Base-by-base conservation (phyloP, 495 filamentous ascomycete genomes). In the Aspergillus nidulans region DNA sequence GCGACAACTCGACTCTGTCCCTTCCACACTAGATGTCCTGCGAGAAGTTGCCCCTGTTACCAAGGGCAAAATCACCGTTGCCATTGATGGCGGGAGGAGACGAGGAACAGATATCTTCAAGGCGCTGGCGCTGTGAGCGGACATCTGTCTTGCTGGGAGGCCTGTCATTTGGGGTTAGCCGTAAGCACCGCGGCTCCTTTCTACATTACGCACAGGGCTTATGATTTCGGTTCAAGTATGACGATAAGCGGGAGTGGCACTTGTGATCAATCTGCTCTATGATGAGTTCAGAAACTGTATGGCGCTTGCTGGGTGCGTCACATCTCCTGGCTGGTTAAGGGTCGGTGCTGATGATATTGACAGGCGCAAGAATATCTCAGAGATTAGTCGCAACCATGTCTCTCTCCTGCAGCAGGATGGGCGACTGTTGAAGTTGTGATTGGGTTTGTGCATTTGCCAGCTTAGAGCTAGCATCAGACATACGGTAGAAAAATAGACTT, bases 21-120 rank as follows among this genome's bases (percentile, higher is more conserved):
- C 88, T 15, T 88, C 88, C 0, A 89, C 83, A 4, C 80, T 97
- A 57, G 92, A 97, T 65, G 77, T 92, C 0, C 80, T 97, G 3
- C 85, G 89, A 8, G 90, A 92, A 71, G 88, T 91, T n/a, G 94
- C 94, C 80, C 89, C 89, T 1, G 84, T 89, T 34, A 81, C 95
- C 20, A 77, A 91, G 60, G 77, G 87, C 49, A 81, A 81, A 57
- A 88, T 97, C 54, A 88, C 92, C 62, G 74, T 97, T 28, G 92
- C 80, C 62, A 69, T 96, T 48, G 92, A 97, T 67, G 92, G 92
- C 34, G 92, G 92, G 28, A 80, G 96, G 25, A 80, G 92, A 8
- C 80, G 91, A 32, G 92, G 87, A 9, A 91, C 92, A 0, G 92
- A 97, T 71, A 92, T 97, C 60, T 85, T 96, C 73, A 96, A 96